A percentile compares a stretch with the other conserved stretches of the same genome.
phyloP scores from a whole-genome alignment of 1,284 basidiomycete genomes.

The Leucoagaricus sp. region DNA sequence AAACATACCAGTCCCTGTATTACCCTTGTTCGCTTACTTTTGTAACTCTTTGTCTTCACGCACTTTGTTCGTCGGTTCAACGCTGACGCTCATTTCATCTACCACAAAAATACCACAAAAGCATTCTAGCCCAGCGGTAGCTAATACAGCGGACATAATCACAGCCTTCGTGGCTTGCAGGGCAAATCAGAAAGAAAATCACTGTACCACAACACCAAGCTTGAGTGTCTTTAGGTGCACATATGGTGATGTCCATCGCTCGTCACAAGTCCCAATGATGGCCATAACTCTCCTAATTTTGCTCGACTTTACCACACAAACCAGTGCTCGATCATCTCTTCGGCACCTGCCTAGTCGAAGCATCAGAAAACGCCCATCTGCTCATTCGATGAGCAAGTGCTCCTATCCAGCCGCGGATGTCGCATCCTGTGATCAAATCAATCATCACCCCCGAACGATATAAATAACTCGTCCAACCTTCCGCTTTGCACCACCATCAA shows the following conservation, averaged over 20 bases:
- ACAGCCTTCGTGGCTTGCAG: neutral
- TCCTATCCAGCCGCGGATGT: neutral
- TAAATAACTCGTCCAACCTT: too few species aligned
- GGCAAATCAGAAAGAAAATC: neutral
- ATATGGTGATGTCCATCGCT: constrained; percentile 8
- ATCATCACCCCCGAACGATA: neutral
- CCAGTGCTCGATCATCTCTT: neutral
- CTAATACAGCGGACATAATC: neutral
- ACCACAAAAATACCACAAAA: neutral
- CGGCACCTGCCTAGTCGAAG: too few species aligned
- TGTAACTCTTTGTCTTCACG: neutral
- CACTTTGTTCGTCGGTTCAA: neutral
- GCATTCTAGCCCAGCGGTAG: neutral
- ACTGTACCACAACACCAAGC: neutral
- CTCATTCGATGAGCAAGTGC: neutral
- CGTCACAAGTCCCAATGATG: neutral
- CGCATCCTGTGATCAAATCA: neutral
- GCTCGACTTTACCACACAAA: neutral
- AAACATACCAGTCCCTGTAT: neutral
- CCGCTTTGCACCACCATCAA: too few species aligned
- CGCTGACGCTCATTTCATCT: neutral
- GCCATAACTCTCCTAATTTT: neutral
- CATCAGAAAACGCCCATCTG: neutral
- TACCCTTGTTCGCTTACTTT: neutral
- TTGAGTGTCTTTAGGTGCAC: too few species aligned